These are phyloP conservation scores for Rhodotorula sp. DNA, from an alignment of 1,284 basidiomycete species.

Conservation along the genomic window DNA sequence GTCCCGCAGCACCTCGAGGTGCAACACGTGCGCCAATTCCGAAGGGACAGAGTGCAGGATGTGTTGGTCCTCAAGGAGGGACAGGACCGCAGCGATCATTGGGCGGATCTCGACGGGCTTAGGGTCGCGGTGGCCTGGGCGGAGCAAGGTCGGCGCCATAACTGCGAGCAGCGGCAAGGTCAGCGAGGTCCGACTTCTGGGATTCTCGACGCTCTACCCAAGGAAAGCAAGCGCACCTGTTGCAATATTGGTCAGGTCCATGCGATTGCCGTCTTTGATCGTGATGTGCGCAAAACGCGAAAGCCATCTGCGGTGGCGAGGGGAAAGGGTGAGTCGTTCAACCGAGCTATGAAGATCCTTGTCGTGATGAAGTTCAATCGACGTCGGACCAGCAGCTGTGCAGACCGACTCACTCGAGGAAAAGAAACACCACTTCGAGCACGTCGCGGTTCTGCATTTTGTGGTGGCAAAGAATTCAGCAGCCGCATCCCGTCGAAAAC, in stretches of 20 bases:
- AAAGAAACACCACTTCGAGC: constrained; percentile 32
- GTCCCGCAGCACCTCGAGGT: constrained; percentile 17
- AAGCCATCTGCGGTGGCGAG: constrained; percentile 10
- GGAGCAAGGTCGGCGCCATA: constrained; percentile 32
- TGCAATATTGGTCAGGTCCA: constrained; percentile 24
- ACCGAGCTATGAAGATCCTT: neutral
- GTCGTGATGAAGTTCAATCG: neutral
- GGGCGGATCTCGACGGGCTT: constrained; percentile 16
- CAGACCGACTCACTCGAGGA: constrained; percentile 13
- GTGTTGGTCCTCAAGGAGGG: constrained; percentile 34
- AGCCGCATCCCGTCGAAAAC: no score
- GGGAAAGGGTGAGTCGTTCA: no score
- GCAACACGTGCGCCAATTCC: constrained; percentile 28
- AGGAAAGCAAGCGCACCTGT: constrained; percentile 2
- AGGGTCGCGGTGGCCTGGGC: constrained; percentile 18
- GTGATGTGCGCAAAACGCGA: constrained; percentile 20
- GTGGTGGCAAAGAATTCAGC: no score
- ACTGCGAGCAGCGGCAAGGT: constrained; percentile 1
- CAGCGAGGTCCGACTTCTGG: no score
- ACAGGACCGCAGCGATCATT: constrained; percentile 27
- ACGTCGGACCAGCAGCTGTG: neutral
- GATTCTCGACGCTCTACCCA: no score
- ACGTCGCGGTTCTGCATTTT: constrained; percentile 27
- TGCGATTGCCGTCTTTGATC: constrained; percentile 19
- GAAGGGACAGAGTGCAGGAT: constrained; percentile 30